These are phyloP conservation scores for Cyclostephanos tholiformis DNA, from an alignment of 108 stramenopile genomes.

Conservation along the genomic window DNA sequence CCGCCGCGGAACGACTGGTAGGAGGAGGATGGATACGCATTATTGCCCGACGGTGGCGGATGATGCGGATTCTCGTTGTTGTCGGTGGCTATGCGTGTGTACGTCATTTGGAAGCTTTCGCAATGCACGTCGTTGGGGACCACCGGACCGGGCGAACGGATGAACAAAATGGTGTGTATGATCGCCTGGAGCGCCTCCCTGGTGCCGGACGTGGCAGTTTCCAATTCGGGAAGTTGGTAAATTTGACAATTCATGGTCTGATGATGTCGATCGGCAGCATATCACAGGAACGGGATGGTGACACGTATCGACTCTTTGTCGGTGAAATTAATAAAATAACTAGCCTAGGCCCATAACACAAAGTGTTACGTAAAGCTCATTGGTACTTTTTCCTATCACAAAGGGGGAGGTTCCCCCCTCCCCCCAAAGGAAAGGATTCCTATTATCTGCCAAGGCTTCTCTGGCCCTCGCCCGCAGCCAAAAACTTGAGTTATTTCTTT, in stretches of 20 bases:
- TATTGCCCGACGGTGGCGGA: neutral
- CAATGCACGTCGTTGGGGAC: conserved; percentile 79
- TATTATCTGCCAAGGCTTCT: too few relatives aligned
- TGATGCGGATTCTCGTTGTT: conserved; percentile 20
- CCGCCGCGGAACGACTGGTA: neutral
- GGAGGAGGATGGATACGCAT: neutral
- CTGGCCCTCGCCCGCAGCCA: too few relatives aligned
- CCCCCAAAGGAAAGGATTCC: too few relatives aligned
- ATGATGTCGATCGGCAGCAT: too few relatives aligned
- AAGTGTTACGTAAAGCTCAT: too few relatives aligned
- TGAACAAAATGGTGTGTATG: conserved; percentile 85
- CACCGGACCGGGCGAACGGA: conserved; percentile 84
- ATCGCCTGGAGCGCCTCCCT: conserved; percentile 84
- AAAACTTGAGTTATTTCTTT: too few relatives aligned
- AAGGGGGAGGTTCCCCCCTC: too few relatives aligned
- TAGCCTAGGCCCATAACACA: too few relatives aligned
- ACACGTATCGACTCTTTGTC: too few relatives aligned
- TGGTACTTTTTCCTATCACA: too few relatives aligned
- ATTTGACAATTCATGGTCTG: conserved; percentile 81
- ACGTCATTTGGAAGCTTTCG: conserved; percentile 82
- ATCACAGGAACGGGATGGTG: too few relatives aligned
- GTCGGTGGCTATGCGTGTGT: conserved; percentile 73
- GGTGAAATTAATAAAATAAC: too few relatives aligned
- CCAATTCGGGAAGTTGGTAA: conserved; percentile 81
- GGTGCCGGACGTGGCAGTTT: conserved; percentile 82